Evolutionary conservation across 2,329 filamentous ascomycete genomes (phyloP), one percentile per base, ranked within the genome.

Genomic region (Coniochaeta pulveracea): DNA sequence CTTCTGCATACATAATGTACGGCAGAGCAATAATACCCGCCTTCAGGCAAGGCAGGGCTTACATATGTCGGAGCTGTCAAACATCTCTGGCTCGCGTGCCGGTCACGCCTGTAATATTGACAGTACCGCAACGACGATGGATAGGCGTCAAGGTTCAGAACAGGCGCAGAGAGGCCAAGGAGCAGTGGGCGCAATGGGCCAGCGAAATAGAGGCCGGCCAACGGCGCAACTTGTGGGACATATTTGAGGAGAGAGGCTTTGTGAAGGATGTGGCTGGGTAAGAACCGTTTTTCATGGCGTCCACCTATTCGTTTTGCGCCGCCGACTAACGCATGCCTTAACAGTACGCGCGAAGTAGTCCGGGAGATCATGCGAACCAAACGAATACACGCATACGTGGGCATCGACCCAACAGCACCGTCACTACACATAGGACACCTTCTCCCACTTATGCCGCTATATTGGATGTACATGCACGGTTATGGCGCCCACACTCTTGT

Each of bases 381-480:
- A 49, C 66, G 78, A 40, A 72, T 85, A 44, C 80, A 78, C 40
- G 77, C 72, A 38, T 93, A 93, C 48, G 80, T 84, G 34, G 85
- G 85, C 44, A 73, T 91, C 47, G 85, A 93, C 49, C 83, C 85
- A 5, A 91, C 85, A 0, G 83, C 82, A 10, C 64, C 73, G 36
- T 91, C 84, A 3, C 61, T 91, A 38, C 85, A 93, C 47, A 64
- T 91, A 29, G 85, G 85, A 37, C 83, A 93, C 49, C 64, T 93
- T 5, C 63, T 91, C 10, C 80, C 85, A 15, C 64, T 89, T 35
- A 91, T 91, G 84, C 73, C 81, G 11, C 62, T 89, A 16, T 86
- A 85, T 58, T 89, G 83, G 80, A 71, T 88, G 63, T 85, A 85
- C 58, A 63, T 86, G 42, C 66, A 86, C 49, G 84, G 85, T 16